Conservation (phyloP, 129 eudicot species). For the Deinandra increscens region DNA sequence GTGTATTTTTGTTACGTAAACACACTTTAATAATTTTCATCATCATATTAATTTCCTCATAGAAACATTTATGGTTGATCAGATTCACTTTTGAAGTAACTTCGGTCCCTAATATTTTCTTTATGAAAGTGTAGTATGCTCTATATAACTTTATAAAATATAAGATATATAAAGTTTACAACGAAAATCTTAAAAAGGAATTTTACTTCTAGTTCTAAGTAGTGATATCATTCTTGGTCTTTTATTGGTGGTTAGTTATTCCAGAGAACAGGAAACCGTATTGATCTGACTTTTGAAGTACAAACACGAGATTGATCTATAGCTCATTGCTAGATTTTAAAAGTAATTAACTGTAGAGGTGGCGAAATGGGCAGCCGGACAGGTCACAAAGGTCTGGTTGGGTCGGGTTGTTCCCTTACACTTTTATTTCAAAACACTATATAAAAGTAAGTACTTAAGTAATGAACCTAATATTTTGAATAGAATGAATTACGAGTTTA, state of each 20-base stretch:
- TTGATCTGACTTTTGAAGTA: neutral
- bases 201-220: neutral
- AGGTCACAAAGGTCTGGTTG: neutral
- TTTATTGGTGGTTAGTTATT: neutral
- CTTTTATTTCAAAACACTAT: neutral
- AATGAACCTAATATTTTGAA: neutral
- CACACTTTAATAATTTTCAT: neutral
- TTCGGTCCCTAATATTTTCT: neutral
- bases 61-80: neutral
- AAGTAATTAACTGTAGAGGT: neutral
- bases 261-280: no score
- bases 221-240: constrained; percentile 3
- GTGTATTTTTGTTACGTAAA: neutral
- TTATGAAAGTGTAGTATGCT: neutral
- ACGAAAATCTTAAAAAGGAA: neutral
- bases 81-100: neutral
- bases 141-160: neutral
- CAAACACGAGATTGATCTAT: neutral
- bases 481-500: neutral
- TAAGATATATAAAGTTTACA: neutral
- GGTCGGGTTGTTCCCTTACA: neutral
- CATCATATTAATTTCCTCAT: neutral
- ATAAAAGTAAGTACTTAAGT: neutral
- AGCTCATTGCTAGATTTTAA: neutral
- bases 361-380: neutral